Evolutionary conservation across 2,329 filamentous ascomycete species (phyloP), one percentile per base, ranked within the genome.

Genomic region (Neophaeococcomyces aloes): DNA sequence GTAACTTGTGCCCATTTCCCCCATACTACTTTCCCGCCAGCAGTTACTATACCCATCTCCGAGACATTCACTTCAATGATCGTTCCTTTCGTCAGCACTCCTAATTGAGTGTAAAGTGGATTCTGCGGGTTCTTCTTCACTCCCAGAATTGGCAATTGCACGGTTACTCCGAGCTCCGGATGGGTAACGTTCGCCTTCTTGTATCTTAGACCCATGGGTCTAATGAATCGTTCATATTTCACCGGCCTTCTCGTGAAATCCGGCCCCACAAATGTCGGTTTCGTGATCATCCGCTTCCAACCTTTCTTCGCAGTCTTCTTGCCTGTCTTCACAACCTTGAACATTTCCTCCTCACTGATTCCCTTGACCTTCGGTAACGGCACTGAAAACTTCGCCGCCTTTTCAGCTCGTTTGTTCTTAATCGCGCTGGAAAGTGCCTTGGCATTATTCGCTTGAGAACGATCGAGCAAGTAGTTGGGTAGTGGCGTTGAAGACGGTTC

Each of bases 261-360:
- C 27, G 77, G 78, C 0, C 88, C 89, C 17, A 96, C 89, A 63
- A 96, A 96, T 0, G 86, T 87, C 7, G 83, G 82, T 66, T 87
- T 84, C 13, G 80, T 87, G 48, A 86, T 79, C 73, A 74, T 71
- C 31, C 71, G 56, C 62, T 77, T 76, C 68, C 70, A 75, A 30
- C 72, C 73, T 74, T 91, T 93, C 47, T 93, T 87, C 45, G 80
- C 74, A 2, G 81, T 86, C 74, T 94, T 95, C 77, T 93, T 93
- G 57, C 91, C 89, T 25, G 89, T 96, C 70, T 87, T 87, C 59
- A 96, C 79, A 11, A 94, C 88, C 67, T 86, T 89, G 73, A 96
- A 96, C 83, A 95, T 89, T 70, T 94, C 89, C 72, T 94, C 86
- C 70, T 96, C 89, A 54, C 78, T 80, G 56, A 96, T 95, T 52